Evolutionary conservation across 768 basidiomycete genomes (phyloP).

Genomic region (Rossbeevera mucosa): DNA sequence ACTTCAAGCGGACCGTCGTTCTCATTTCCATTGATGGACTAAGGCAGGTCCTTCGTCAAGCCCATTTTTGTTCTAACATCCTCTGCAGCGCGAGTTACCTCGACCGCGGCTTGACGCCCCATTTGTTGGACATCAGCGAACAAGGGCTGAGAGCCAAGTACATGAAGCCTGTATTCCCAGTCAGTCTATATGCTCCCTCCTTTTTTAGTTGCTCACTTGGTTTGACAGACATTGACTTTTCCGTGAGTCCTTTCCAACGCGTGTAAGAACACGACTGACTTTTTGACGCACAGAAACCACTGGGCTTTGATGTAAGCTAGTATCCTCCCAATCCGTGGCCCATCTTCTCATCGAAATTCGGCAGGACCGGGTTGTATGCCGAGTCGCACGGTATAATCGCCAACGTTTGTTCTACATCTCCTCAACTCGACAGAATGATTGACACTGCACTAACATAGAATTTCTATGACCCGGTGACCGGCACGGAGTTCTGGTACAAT

Average conservation of each 20-base stretch:
- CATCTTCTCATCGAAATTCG: background rate
- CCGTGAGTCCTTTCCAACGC: constrained; percentile 52
- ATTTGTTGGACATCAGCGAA: constrained; percentile 74
- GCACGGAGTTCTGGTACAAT: constrained; percentile 70
- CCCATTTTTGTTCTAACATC: background rate
- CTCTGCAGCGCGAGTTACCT: constrained; percentile 73
- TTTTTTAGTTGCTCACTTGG: constrained; percentile 1
- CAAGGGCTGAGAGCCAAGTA: constrained; percentile 84
- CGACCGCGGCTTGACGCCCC: constrained; percentile 79
- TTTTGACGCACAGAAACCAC: constrained; percentile 60
- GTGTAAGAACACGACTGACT: background rate
- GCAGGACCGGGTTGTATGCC: constrained; percentile 83
- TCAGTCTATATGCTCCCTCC: constrained; percentile 39
- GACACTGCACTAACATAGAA: constrained; percentile 43
- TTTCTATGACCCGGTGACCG: constrained; percentile 74
- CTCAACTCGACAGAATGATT: background rate
- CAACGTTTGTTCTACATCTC: constrained; percentile 49
- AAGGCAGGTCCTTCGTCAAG: constrained; percentile 40
- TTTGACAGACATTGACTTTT: constrained; percentile 73
- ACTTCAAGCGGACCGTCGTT: constrained; percentile 74
- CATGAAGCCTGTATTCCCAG: constrained; percentile 85
- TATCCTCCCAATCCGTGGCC: background rate
- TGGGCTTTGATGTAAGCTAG: constrained; percentile 73
- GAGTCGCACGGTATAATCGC: constrained; percentile 91
- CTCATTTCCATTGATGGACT: constrained; percentile 87